Base-by-base conservation (phyloP, 345 rosid genomes). In the Erucastrum elatum region DNA sequence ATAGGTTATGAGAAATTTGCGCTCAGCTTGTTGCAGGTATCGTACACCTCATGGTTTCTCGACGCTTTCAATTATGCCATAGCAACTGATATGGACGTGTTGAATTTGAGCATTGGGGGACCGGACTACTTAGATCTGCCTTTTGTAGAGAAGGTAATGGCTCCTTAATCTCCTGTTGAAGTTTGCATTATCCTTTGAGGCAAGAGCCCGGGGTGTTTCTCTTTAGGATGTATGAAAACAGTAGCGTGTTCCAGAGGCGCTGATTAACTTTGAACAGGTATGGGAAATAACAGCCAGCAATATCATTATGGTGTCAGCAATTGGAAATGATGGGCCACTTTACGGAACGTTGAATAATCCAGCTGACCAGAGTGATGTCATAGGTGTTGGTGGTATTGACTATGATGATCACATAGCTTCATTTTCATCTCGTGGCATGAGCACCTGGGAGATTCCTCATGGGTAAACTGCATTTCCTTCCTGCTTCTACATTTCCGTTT, bases 401-500 rank as follows among this genome's bases (percentile, higher is more conserved):
- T 93, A 93, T 82, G 92, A 80, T 77, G 97, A 92, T 84, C 97
- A 94, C 81, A 94, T 94, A 80, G 99, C 99, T 53, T 89, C 99
- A 67, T 94, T 94, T 84, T 94, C 99, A 55, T 93, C 99, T 10
- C 99, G 98, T 75, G 99, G 99, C 83, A 95, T 95, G 99, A 95
- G 98, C 89, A 93, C 99, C 71, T 95, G 98, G 99, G 99, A 95
- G 86, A 83, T 95, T 84, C 99, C 99, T 74, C 99, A 93, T 80
- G 99, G 99, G 99, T 95, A 21, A 21, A 89, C 64, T 67, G 34
- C 55, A 78, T 78, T 33, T 75, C 41, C 0, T 25, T 69, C 61
- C 15, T 67, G 75, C 61, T 66, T 68, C 12, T 29, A 10, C 63
- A 72, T 64, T 56, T 60, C 21, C 8, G 16, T 30, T 68, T 64